Evolutionary conservation across 2,329 filamentous ascomycete species (phyloP).

Genomic region (Fusarium sp.): DNA sequence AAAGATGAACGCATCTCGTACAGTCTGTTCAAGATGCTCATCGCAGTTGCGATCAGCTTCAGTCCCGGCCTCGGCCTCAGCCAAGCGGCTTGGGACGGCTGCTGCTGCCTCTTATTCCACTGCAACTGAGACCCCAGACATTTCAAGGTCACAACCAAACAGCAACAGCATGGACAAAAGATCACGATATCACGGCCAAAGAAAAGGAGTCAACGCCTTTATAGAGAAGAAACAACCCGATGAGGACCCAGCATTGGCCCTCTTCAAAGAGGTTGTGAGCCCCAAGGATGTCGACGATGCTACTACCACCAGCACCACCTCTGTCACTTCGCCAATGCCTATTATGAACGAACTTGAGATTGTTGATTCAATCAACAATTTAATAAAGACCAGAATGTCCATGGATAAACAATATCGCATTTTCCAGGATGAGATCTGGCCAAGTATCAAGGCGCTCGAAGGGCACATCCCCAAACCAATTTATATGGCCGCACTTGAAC

Average conservation of each 20-base stretch:
- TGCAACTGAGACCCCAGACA: slow-evolving; percentile 24
- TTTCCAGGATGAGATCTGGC: slow-evolving; percentile 48
- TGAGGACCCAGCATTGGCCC: slow-evolving; percentile 45
- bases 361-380: slow-evolving; percentile 45
- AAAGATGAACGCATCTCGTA: slow-evolving; percentile 51
- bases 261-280: slow-evolving; percentile 53
- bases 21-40: slow-evolving; percentile 52
- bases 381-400: slow-evolving; percentile 29
- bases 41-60: slow-evolving; percentile 42
- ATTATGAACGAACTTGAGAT: slow-evolving; percentile 47
- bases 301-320: neutral
- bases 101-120: slow-evolving; percentile 43
- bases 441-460: slow-evolving; percentile 44
- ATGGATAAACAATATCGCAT: slow-evolving; percentile 34
- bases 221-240: slow-evolving; percentile 8
- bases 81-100: slow-evolving; percentile 32
- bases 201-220: slow-evolving; percentile 3
- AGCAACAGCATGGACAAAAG: slow-evolving; percentile 12
- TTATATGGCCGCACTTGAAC: slow-evolving; percentile 35
- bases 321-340: neutral
- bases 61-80: slow-evolving; percentile 26
- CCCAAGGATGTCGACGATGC: slow-evolving; percentile 2
- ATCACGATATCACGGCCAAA: neutral
- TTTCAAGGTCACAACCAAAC: slow-evolving; percentile 9
- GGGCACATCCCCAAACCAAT: slow-evolving; percentile 47